Evolutionary conservation across 2,329 filamentous ascomycete genomes (phyloP).

Genomic region (Colletotrichum trifolii): DNA sequence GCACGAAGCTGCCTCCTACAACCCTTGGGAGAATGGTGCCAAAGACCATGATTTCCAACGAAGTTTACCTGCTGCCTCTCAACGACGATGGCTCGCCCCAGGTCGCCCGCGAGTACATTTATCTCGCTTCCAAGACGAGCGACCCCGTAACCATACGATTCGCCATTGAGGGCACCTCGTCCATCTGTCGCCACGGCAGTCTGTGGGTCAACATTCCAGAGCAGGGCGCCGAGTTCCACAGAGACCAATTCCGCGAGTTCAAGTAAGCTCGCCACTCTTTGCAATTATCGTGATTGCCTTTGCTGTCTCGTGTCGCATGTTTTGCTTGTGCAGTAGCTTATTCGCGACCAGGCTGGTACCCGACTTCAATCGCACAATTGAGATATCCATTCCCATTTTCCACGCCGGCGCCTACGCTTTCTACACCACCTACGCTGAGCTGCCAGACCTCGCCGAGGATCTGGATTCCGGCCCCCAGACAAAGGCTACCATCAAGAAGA

Average conservation of each 20-base stretch:
- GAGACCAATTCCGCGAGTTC: slow-evolving; percentile 85
- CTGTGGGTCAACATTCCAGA: slow-evolving; percentile 96
- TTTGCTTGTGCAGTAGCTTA: slow-evolving; percentile 4
- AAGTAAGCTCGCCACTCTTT: slow-evolving; percentile 69
- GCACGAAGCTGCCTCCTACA: slow-evolving; percentile 38
- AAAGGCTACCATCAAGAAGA: slow-evolving; percentile 70
- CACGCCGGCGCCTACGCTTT: slow-evolving; percentile 90
- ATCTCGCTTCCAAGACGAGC: slow-evolving; percentile 79
- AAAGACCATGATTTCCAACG: slow-evolving; percentile 71
- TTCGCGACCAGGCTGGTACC: slow-evolving; percentile 74
- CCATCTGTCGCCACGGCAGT: slow-evolving; percentile 93
- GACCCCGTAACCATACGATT: slow-evolving; percentile 87
- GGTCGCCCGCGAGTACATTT: slow-evolving; percentile 90
- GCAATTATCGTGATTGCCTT: no score
- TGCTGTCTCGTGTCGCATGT: neutral
- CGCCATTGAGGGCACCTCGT: slow-evolving; percentile 92
- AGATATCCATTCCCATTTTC: slow-evolving; percentile 89
- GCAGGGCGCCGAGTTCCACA: slow-evolving; percentile 78
- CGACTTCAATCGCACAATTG: slow-evolving; percentile 91
- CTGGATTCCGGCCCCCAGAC: slow-evolving; percentile 57
- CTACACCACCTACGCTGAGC: slow-evolving; percentile 90
- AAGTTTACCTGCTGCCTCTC: slow-evolving; percentile 89
- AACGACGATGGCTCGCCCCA: slow-evolving; percentile 94
- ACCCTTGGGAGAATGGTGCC: slow-evolving; percentile 62
- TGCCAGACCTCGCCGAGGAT: slow-evolving; percentile 79